Evolutionary conservation across 805 yeast species (phyloP).

Genomic region (Barnettozyma siamensis): DNA sequence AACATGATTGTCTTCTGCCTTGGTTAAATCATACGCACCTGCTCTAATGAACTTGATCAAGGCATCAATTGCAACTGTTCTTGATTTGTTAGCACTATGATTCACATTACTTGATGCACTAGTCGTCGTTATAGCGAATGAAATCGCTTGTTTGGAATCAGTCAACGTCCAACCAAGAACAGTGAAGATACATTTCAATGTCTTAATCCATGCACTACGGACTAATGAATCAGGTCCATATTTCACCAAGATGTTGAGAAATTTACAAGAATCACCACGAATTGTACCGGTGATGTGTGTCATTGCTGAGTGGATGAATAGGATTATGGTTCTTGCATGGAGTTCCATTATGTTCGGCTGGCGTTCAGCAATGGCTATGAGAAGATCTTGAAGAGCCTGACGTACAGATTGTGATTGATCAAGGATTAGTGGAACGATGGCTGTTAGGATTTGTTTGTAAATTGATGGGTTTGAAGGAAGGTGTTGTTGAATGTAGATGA

Average conservation of each 20-base stretch:
- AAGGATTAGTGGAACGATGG: constrained; percentile 47
- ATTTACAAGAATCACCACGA: constrained; percentile 68
- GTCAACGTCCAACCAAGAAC: constrained; percentile 68
- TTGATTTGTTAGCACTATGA: constrained; percentile 15
- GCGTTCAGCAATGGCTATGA: constrained; percentile 40
- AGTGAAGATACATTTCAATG: constrained; percentile 61
- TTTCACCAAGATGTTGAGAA: constrained; percentile 53
- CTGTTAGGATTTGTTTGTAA: constrained; percentile 50
- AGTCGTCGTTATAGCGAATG: constrained; percentile 30
- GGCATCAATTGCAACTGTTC: constrained; percentile 31
- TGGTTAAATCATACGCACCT: constrained; percentile 30
- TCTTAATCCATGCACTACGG: constrained; percentile 60
- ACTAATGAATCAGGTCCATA: constrained; percentile 50
- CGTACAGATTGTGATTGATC: constrained; percentile 69
- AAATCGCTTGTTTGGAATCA: constrained; percentile 24
- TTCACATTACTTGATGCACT: constrained; percentile 17
- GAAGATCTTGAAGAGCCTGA: constrained; percentile 42
- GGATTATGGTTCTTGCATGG: constrained; percentile 54
- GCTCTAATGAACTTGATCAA: constrained; percentile 37
- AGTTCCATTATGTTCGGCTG: constrained; percentile 54
- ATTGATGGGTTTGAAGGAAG: constrained; percentile 48
- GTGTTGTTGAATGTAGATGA: constrained; percentile 45
- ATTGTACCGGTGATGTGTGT: constrained; percentile 79
- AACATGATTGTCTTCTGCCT: constrained; percentile 11
- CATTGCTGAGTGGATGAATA: constrained; percentile 87